Conservation (phyloP, 108 stramenopile genomes). For the Nitzschia putrida region DNA sequence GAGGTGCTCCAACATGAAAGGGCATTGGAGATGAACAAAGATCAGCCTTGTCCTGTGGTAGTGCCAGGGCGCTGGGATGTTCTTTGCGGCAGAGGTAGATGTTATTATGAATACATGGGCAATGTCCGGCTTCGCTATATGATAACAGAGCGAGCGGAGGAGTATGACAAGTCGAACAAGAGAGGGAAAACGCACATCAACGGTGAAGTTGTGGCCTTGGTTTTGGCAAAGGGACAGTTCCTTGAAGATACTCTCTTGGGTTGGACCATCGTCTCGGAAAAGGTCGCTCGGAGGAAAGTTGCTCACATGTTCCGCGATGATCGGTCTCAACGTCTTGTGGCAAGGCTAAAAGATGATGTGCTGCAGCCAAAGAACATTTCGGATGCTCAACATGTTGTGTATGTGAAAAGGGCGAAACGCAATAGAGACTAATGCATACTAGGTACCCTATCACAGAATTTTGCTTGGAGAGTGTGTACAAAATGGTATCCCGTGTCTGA, state of each 20-base stretch:
- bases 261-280: constrained; percentile 18
- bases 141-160: constrained; percentile 9
- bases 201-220: constrained; percentile 7
- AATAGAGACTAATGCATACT: too few species aligned
- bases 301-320: constrained; percentile 16
- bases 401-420: too few species aligned
- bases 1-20: too few species aligned
- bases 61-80: constrained; percentile 17
- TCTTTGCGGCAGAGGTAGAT: constrained; percentile 24
- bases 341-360: too few species aligned
- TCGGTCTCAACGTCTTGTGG: too few species aligned
- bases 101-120: constrained; percentile 21
- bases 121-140: constrained; percentile 14
- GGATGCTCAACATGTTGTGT: too few species aligned
- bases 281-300: constrained; percentile 19
- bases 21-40: too few species aligned
- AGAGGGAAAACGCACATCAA: constrained; percentile 27
- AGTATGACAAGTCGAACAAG: constrained; percentile 30
- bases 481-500: too few species aligned
- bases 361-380: too few species aligned
- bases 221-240: constrained; percentile 4
- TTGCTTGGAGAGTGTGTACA: too few species aligned
- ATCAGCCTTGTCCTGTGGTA: too few species aligned
- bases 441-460: too few species aligned
- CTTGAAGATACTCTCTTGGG: background rate